These are phyloP conservation scores for Aspergillus sojae DNA, from an alignment of 2,329 filamentous ascomycete species.

Conservation along the genomic window DNA sequence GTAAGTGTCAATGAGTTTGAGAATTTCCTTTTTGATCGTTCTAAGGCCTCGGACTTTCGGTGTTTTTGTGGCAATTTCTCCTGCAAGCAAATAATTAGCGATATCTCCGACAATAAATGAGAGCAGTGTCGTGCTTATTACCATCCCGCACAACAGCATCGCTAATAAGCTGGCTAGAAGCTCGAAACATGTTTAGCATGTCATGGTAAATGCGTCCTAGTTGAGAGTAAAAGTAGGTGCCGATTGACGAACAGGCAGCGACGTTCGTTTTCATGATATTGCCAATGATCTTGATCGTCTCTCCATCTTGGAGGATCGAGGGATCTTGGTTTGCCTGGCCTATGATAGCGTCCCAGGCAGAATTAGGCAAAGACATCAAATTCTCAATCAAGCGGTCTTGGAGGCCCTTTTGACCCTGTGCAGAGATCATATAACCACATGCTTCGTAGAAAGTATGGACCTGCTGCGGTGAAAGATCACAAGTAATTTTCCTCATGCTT, in stretches of 20 bases:
- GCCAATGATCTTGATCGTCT: constrained; percentile 97
- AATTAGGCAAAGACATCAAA: constrained; percentile 90
- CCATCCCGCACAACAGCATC: constrained; percentile 86
- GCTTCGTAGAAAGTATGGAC: constrained; percentile 99
- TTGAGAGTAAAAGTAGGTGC: constrained; percentile 96
- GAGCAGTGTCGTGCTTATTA: constrained; percentile 41
- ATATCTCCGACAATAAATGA: neutral
- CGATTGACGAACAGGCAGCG: constrained; percentile 95
- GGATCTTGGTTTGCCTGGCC: constrained; percentile 82
- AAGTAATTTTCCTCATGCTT: constrained; percentile 93
- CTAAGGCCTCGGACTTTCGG: constrained; percentile 91
- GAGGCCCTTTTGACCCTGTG: constrained; percentile 90
- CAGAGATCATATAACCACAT: constrained; percentile 98
- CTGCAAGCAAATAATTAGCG: constrained; percentile 44
- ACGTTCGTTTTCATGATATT: constrained; percentile 99
- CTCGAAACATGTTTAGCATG: constrained; percentile 98
- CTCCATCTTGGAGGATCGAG: constrained; percentile 81
- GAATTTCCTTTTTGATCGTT: constrained; percentile 98
- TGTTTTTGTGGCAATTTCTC: constrained; percentile 94
- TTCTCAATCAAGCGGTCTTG: constrained; percentile 91
- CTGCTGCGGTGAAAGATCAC: constrained; percentile 92
- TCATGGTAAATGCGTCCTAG: constrained; percentile 97
- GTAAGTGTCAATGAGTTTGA: constrained; percentile 97
- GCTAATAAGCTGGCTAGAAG: constrained; percentile 94
- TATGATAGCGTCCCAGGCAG: constrained; percentile 95